Base-by-base conservation (phyloP, 257 asterid genomes). In the Schizonepeta tenuifolia region DNA sequence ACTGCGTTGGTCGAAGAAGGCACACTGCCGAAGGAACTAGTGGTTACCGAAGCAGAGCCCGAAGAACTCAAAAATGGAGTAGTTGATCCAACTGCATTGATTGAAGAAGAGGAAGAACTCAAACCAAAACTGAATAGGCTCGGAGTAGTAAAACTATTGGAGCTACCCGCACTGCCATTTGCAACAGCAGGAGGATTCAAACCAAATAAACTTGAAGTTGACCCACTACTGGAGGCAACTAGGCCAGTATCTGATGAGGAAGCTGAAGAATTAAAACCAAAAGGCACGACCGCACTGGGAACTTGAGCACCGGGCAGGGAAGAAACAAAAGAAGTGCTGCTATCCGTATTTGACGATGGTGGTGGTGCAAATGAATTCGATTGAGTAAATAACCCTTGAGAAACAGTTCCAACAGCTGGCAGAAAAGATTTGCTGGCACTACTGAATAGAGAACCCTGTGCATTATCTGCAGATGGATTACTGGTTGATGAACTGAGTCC, bases 51-150 rank as follows among this genome's bases (percentile, higher is more conserved):
- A 10, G 78, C 57, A 65, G 83, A 57, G 50, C 15, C 74, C 4
- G 83, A 44, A 65, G 83, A 66, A 56, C 71, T 46, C 36, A 15
- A 81, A n/a, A 62, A n/a, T 3, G 74, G 53, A 21, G 70, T 18
- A 18, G 74, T 49, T 18, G 73, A 72, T 44, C 73, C 84, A 67
- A 70, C 53, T 20, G 72, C 35, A 54, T 18, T 77, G 62, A 57
- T 43, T 50, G 81, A 56, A 54, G 80, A 51, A 46, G 84, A 53
- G 56, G 82, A 61, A 9, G 78, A 70, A 83, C 75, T 58, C 73
- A 82, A 22, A 77, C 85, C 84, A 36, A 81, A 83, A 77, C 82
- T 54, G 57, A 81, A 79, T 50, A 69, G 22, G 64, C 81, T 74
- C 71, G 86, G 63, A 65, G 79, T 51, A 73, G 84, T 61, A 36